Evolutionary conservation across 495 filamentous ascomycete species (phyloP).

Genomic region (Talaromyces adpressus): DNA sequence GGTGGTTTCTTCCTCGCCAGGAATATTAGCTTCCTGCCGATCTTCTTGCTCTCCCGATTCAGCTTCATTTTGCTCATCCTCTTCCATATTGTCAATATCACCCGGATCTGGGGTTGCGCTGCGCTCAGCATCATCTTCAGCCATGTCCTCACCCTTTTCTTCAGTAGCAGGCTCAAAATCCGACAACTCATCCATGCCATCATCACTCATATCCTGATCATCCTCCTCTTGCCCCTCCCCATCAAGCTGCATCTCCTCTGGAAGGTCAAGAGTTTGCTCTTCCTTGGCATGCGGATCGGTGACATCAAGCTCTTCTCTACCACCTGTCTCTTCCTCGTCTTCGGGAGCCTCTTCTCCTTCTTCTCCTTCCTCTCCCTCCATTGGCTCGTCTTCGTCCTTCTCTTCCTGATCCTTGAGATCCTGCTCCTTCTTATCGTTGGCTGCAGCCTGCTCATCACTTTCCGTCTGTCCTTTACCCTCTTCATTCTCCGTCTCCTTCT

Average conservation of each 20-base stretch:
- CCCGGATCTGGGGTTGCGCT: not conserved
- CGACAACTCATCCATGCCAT: constrained; percentile 64
- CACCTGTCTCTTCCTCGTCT: constrained; percentile 55
- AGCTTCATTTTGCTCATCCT: constrained; percentile 8
- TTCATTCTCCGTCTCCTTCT: constrained; percentile 78
- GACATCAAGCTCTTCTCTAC: constrained; percentile 53
- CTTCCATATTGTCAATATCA: constrained; percentile 5
- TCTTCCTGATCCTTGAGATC: constrained; percentile 37
- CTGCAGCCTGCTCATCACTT: constrained; percentile 58
- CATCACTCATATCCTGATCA: constrained; percentile 59
- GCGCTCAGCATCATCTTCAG: constrained; percentile 1
- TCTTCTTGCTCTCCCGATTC: constrained; percentile 28
- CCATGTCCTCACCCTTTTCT: constrained; percentile 12
- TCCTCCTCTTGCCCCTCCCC: constrained; percentile 56
- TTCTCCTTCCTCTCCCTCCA: constrained; percentile 48
- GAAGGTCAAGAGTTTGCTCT: constrained; percentile 55
- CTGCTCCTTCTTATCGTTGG: constrained; percentile 48
- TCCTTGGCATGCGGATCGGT: constrained; percentile 70
- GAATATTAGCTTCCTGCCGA: constrained; percentile 26
- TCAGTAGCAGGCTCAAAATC: constrained; percentile 58
- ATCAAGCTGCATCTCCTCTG: constrained; percentile 65
- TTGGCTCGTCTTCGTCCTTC: constrained; percentile 42
- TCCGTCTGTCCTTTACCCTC: constrained; percentile 56
- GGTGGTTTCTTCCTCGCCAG: constrained; percentile 47
- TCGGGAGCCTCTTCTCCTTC: constrained; percentile 51